Evolutionary conservation across 441 rosid genomes (phyloP).

Genomic region (Iberis amara): DNA sequence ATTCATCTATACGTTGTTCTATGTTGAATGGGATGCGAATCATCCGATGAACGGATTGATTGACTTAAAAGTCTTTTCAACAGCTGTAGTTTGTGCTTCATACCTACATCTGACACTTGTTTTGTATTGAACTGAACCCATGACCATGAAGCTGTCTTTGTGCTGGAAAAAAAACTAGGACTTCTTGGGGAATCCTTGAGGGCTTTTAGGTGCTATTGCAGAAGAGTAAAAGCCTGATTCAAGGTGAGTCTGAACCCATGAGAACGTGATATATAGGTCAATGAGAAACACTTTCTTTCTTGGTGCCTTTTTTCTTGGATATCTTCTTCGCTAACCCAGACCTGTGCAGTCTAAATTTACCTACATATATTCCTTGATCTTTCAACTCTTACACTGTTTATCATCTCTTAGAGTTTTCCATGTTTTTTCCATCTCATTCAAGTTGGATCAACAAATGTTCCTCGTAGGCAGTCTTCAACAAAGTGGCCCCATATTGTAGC

Average conservation of each 20-base stretch:
- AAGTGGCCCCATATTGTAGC: conserved; percentile 2
- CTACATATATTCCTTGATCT: conserved; percentile 1
- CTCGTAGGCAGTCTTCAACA: conserved; percentile 5
- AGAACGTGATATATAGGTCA: background rate
- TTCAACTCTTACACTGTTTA: background rate
- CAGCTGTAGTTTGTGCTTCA: too few relatives aligned
- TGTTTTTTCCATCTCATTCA: conserved; percentile 15
- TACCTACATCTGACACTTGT: background rate
- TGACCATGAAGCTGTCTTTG: conserved; percentile 16
- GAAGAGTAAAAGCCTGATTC: conserved; percentile 9
- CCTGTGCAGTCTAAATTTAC: conserved; percentile 5
- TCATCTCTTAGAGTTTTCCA: conserved; percentile 10
- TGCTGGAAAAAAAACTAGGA: conserved; percentile 3
- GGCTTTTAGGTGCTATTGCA: conserved; percentile 1
- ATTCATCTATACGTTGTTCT: too few relatives aligned
- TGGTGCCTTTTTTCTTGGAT: background rate
- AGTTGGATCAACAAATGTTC: conserved; percentile 1
- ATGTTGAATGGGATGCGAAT: too few relatives aligned
- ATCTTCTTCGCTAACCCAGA: conserved; percentile 1
- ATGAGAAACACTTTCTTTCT: conserved; percentile 3
- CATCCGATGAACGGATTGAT: too few relatives aligned
- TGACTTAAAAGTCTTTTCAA: too few relatives aligned
- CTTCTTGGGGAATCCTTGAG: conserved; percentile 11
- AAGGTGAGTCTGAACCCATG: conserved; percentile 19
- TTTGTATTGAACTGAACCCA: conserved; percentile 15